Evolutionary conservation across 257 asterid genomes (phyloP), one percentile per base, ranked within the genome.

Genomic region (Solanum acaule): DNA sequence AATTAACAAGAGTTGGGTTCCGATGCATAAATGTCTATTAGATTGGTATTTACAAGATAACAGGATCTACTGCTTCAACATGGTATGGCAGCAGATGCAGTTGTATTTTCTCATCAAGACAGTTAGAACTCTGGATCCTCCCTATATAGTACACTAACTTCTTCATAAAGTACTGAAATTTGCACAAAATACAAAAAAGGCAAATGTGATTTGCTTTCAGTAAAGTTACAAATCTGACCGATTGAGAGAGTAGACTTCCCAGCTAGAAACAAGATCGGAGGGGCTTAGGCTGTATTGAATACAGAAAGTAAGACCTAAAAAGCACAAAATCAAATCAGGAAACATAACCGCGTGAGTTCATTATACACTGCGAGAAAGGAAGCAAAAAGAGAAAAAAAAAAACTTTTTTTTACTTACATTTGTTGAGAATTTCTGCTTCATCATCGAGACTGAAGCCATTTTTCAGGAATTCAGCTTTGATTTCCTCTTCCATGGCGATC

Each of bases 221-320:
- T 49, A 44, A 42, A 56, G 67, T 75, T 59, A 61, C 15, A 46
- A 46, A 12, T 71, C 90, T 88, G 82, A 97, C 99, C 98, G 94
- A 94, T 94, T 97, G 86, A 96, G 88, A 29, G 98, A 94, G 91
- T 92, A 97, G 35, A 90, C 91, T 2, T 97, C 99, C 99, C 99
- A 97, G 92, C 95, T 94, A 88, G 98, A 93, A 65, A 96, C 99
- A 25, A 97, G 92, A 90, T 96, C 99, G 42, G 98, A 92, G 88
- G 99, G 94, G 90, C 96, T 95, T 86, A 96, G 93, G 91, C 94
- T 93, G 94, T 93, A 95, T 89, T 96, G 93, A 67, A 94, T 95
- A 67, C 99, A 94, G 89, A 91, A 92, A n/a, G 99, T 93, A 33
- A 96, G 92, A 90, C 97, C 99, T 97, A 33, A 56, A 10, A 82